Conservation (phyloP, 2,329 filamentous ascomycete genomes). For the Diaporthe sp. region DNA sequence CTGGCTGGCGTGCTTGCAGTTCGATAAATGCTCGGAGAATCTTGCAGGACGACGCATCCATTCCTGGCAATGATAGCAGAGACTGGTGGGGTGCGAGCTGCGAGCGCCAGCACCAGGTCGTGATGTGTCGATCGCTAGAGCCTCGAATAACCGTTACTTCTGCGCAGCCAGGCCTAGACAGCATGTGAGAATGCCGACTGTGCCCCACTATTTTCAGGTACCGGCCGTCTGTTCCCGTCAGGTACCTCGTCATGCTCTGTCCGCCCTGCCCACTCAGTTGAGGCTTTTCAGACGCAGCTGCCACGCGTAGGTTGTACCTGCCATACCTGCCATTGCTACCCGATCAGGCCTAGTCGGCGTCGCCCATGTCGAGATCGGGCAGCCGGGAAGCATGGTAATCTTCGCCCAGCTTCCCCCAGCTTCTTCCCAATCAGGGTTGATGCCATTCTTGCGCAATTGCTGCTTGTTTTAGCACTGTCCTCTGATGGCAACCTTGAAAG, state of each 20-base stretch:
- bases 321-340: constrained; percentile 3
- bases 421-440: constrained; percentile 33
- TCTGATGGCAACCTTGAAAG: constrained; percentile 26
- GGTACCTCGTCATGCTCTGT: constrained; percentile 9
- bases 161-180: constrained; percentile 1
- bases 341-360: not conserved
- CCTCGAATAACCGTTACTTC: constrained; percentile 33
- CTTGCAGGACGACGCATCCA: constrained; percentile 5
- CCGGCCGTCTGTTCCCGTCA: constrained; percentile 34
- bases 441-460: constrained; percentile 35
- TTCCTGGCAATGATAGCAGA: constrained; percentile 17
- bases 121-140: constrained; percentile 9
- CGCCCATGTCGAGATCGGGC: constrained; percentile 17
- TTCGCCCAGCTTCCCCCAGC: constrained; percentile 32
- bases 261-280: not conserved
- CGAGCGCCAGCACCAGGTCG: not conserved
- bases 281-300: not conserved
- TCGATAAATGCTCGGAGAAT: constrained; percentile 19
- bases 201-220: constrained; percentile 37
- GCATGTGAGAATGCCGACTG: constrained; percentile 8
- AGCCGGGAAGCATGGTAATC: not conserved
- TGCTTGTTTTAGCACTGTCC: constrained; percentile 26
- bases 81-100: constrained; percentile 12
- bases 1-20: not conserved
- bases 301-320: not conserved